Conservation (phyloP, 2,329 filamentous ascomycete genomes). For the Monosporascus cannonballus region DNA sequence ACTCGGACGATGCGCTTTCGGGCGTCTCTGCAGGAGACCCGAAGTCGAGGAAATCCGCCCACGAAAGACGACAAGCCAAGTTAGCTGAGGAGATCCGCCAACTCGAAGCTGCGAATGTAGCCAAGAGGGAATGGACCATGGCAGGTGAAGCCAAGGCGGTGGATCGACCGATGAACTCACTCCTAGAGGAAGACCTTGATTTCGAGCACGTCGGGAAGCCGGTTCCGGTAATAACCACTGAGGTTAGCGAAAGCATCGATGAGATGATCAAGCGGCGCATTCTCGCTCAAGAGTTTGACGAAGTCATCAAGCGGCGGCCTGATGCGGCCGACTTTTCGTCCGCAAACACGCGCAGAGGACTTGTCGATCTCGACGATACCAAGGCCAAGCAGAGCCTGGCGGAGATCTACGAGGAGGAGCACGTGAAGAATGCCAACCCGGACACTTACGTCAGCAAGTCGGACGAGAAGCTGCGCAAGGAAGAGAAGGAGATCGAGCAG, state of each 20-base stretch:
- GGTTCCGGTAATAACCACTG: conserved; percentile 86
- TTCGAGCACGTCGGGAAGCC: conserved; percentile 95
- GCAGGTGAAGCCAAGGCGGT: conserved; percentile 79
- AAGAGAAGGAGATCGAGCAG: conserved; percentile 75
- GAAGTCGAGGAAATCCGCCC: conserved; percentile 70
- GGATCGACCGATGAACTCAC: conserved; percentile 81
- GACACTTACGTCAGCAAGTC: conserved; percentile 72
- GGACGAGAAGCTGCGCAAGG: conserved; percentile 74
- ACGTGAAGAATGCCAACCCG: conserved; percentile 71
- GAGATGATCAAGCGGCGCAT: conserved; percentile 92
- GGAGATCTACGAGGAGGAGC: conserved; percentile 91
- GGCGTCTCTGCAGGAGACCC: conserved; percentile 64
- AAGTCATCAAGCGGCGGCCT: conserved; percentile 76
- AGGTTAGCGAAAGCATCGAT: conserved; percentile 87
- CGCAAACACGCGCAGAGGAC: conserved; percentile 58
- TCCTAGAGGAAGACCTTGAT: conserved; percentile 90
- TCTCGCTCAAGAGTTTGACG: conserved; percentile 83
- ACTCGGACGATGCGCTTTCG: conserved; percentile 58
- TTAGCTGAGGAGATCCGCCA: conserved; percentile 85
- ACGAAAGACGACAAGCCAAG: conserved; percentile 81
- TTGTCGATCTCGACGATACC: conserved; percentile 76
- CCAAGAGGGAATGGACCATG: conserved; percentile 86
- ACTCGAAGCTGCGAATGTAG: conserved; percentile 81
- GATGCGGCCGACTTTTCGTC: conserved; percentile 59
- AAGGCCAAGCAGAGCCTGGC: conserved; percentile 85